phyloP scores from a whole-genome alignment of 2,329 filamentous ascomycete species.

The Pyricularia grisea region DNA sequence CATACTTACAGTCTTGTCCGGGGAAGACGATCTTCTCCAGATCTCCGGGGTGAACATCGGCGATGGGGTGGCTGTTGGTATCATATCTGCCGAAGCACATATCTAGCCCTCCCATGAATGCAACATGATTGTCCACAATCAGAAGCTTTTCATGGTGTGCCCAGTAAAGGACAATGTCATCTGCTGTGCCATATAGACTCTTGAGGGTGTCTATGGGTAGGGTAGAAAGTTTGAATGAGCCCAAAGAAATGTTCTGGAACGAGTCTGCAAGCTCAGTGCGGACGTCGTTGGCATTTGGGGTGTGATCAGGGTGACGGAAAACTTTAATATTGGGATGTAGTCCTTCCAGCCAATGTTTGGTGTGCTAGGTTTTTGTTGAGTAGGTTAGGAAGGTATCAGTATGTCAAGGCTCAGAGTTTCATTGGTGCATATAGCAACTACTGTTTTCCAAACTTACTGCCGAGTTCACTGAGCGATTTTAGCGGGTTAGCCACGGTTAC shows the following conservation, averaged over 20 bases:
- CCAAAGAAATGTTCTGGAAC: conserved; percentile 33
- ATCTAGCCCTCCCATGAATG: conserved; percentile 88
- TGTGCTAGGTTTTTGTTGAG: conserved; percentile 43
- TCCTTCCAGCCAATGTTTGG: conserved; percentile 67
- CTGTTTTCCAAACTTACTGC: not conserved
- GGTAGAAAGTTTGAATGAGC: conserved; percentile 47
- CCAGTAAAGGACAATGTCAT: conserved; percentile 82
- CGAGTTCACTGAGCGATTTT: conserved; percentile 7
- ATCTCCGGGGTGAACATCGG: conserved; percentile 73
- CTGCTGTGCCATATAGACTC: conserved; percentile 70
- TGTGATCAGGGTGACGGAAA: conserved; percentile 83
- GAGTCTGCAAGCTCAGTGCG: conserved; percentile 59
- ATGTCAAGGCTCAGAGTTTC: not conserved
- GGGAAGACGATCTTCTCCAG: conserved; percentile 71
- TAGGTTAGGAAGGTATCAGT: not conserved
- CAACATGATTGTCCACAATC: conserved; percentile 65
- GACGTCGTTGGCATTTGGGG: conserved; percentile 62
- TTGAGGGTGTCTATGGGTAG: conserved; percentile 66
- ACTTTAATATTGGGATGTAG: conserved; percentile 80
- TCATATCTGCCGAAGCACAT: conserved; percentile 85
- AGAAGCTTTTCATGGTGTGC: conserved; percentile 90
- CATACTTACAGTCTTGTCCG: conserved; percentile 61
- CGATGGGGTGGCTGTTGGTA: conserved; percentile 75
- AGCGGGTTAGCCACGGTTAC: not conserved
- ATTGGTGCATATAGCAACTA: conserved; percentile 16